Percentiles rank a stretch among this genome's conserved stretches.
Evolutionary conservation across 1,284 basidiomycete species (phyloP).

Genomic region (Apiotrichum sp.): DNA sequence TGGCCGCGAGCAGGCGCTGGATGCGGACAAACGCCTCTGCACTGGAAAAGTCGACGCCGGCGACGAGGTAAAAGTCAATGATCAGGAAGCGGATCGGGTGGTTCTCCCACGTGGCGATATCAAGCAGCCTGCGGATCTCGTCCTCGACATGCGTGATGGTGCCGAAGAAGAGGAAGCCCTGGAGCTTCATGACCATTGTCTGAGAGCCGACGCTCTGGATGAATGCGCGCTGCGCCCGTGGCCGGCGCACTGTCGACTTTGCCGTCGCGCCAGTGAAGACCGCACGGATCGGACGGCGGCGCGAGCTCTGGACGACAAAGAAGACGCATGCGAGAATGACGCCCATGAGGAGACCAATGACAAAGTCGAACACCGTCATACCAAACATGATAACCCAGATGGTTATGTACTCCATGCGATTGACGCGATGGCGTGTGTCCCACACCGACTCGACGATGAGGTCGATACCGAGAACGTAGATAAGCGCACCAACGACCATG

Average conservation of each 20-base stretch:
- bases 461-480: conserved; percentile 92
- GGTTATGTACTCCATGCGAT: conserved; percentile 56
- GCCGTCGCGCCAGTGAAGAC: conserved; percentile 71
- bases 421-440: conserved; percentile 88
- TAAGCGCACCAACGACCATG: conserved; percentile 83
- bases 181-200: conserved; percentile 81
- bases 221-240: conserved; percentile 79
- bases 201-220: conserved; percentile 85
- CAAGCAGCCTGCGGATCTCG: conserved; percentile 58
- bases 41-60: conserved; percentile 87
- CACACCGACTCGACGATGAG: conserved; percentile 91
- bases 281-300: conserved; percentile 70
- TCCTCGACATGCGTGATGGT: conserved; percentile 85
- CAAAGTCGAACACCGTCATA: conserved; percentile 92
- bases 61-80: conserved; percentile 76
- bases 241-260: conserved; percentile 86
- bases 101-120: conserved; percentile 65
- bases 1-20: conserved; percentile 70
- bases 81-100: conserved; percentile 84
- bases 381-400: conserved; percentile 64
- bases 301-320: conserved; percentile 91
- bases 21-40: conserved; percentile 92
- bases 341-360: conserved; percentile 86
- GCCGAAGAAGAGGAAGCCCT: conserved; percentile 89
- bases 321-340: conserved; percentile 89